Base-by-base conservation (phyloP, 2,329 filamentous ascomycete genomes). In the Aspergillus viridinutans region DNA sequence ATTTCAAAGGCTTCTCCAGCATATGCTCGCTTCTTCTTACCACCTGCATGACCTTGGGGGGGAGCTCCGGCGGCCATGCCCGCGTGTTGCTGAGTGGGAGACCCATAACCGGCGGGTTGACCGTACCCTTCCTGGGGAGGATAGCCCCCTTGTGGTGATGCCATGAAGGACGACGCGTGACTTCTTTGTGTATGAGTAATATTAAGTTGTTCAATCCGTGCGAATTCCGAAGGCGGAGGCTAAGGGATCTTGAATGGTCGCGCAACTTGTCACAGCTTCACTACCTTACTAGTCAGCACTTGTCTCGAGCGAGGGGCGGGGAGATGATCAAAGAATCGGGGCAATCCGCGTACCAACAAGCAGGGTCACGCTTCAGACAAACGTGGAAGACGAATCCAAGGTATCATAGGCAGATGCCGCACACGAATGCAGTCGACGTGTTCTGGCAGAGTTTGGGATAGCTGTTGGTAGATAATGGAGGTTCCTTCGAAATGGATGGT, bases 1-100 rank as follows among this genome's bases (percentile, higher is more conserved):
- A 97, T 94, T 58, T 96, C 93, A 75, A 96, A 99, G 49, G 93
- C 93, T 75, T 95, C 90, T 56, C 90, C 90, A 54, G 94, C 94
- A 79, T 97, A 97, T 56, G 90, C 88, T 80, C 92, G 85, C 84
- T 96, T 96, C 85, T 96, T 97, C 80, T 67, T 73, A 47, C 73
- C 73, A 56, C 68, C 75, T 56, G 75, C 66, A 47, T 73, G 70
- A 47, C 61, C 66, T 40, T 72, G 71, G 50, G 65, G 62, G 54
- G 72, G 61, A 45, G 67, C 62, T 35, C 64, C 73, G 54, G 71
- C 65, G 51, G 63, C 68, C 42, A 72, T 63, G 52, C 60, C 67
- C 45, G 67, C 62, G 43, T 71, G 70, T 60, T 70, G 64, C 53
- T 67, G 68, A 49, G 69, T 69, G 62, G 72, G 75, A 69, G 75